Evolutionary conservation across 169 alveolate genomes (phyloP).

Genomic region (Eimeria sp.): DNA sequence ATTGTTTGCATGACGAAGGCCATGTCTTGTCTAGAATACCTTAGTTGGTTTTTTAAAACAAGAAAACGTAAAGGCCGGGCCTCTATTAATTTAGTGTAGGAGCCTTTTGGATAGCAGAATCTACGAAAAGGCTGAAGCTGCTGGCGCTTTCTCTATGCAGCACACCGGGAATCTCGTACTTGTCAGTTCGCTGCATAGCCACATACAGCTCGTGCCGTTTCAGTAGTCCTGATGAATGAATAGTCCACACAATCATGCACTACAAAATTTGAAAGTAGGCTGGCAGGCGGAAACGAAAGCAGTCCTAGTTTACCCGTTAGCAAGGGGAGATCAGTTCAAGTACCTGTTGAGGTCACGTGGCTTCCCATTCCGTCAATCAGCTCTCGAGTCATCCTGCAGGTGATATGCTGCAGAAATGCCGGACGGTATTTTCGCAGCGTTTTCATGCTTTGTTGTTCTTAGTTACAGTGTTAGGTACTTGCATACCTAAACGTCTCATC

Average conservation of each 20-base stretch:
- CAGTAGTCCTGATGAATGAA: background rate
- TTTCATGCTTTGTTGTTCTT: background rate
- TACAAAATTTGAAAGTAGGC: background rate
- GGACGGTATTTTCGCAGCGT: background rate
- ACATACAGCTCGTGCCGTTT: slow-evolving; percentile 41
- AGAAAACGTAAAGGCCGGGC: background rate
- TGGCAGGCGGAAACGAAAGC: background rate
- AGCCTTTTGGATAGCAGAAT: background rate
- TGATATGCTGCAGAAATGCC: background rate
- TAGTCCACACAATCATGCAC: background rate
- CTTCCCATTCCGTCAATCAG: slow-evolving; percentile 49
- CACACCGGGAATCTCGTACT: slow-evolving; percentile 9
- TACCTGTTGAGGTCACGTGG: slow-evolving; percentile 51
- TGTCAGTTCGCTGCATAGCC: slow-evolving; percentile 70
- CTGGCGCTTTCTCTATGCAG: background rate
- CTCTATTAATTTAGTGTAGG: background rate
- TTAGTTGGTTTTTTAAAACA: background rate
- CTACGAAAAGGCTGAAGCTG: background rate
- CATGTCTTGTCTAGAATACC: slow-evolving; percentile 63
- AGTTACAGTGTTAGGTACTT: background rate
- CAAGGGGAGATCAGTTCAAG: background rate
- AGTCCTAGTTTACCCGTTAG: background rate
- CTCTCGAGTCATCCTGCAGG: slow-evolving; percentile 52
- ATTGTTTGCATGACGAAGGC: slow-evolving; percentile 67
- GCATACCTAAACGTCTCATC: slow-evolving; percentile 77